Evolutionary conservation across 345 rosid species (phyloP).

Genomic region (Sisymbrium altissimum): DNA sequence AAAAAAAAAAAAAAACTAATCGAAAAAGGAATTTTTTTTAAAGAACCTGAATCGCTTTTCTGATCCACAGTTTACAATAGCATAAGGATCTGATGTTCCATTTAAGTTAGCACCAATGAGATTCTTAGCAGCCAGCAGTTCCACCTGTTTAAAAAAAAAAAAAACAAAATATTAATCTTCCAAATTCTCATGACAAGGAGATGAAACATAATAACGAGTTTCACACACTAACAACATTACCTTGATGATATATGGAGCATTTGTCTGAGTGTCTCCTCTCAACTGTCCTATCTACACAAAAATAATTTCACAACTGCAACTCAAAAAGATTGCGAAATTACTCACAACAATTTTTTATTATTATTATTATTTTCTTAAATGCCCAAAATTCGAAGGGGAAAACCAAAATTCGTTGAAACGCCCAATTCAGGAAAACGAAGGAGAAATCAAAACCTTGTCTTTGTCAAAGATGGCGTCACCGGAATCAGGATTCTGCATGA

Average conservation of each 20-base stretch:
- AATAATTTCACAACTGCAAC: slow-evolving; percentile 86
- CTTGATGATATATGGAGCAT: slow-evolving; percentile 62
- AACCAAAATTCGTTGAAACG: background rate
- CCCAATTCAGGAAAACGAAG: background rate
- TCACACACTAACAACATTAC: background rate
- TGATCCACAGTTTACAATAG: slow-evolving; percentile 92
- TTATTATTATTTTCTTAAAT: no score
- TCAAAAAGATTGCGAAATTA: slow-evolving; percentile 67
- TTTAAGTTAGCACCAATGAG: slow-evolving; percentile 91
- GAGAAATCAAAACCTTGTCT: slow-evolving; percentile 54
- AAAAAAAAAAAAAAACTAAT: background rate
- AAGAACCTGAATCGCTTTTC: slow-evolving; percentile 92
- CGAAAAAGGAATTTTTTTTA: background rate
- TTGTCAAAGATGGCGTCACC: slow-evolving; percentile 43
- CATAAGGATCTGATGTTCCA: slow-evolving; percentile 98
- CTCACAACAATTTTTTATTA: no score
- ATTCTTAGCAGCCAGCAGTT: slow-evolving; percentile 96
- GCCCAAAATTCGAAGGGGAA: background rate
- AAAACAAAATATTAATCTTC: background rate
- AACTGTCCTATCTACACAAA: slow-evolving; percentile 77
- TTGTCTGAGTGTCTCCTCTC: slow-evolving; percentile 61
- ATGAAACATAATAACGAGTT: background rate
- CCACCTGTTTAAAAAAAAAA: slow-evolving; percentile 57
- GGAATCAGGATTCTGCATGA: slow-evolving; percentile 40
- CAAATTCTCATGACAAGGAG: background rate